Evolutionary conservation across 768 basidiomycete genomes (phyloP).

Genomic region (Imleria badia): DNA sequence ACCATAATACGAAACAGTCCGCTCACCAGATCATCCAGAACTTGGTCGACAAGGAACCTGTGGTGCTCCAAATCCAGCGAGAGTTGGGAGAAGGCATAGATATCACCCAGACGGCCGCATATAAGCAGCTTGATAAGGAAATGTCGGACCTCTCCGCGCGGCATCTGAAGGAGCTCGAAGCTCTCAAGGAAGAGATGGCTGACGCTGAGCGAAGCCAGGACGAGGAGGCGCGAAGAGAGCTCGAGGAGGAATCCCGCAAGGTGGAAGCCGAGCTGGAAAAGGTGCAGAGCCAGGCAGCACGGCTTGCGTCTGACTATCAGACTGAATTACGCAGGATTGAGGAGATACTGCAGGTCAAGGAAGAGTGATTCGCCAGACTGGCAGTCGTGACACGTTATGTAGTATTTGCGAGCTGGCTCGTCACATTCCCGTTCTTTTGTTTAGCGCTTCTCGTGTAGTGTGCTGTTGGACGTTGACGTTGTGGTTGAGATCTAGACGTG

Average conservation of each 20-base stretch:
- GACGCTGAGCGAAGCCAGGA: constrained; percentile 45
- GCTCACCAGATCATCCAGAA: constrained; percentile 45
- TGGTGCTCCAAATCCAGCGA: constrained; percentile 51
- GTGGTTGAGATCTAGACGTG: constrained; percentile 18
- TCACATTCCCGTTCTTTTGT: constrained; percentile 5
- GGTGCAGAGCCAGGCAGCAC: constrained; percentile 30
- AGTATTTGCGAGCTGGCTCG: constrained; percentile 24
- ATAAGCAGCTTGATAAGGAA: constrained; percentile 50
- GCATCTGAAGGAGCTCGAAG: constrained; percentile 47
- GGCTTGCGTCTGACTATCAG: constrained; percentile 35
- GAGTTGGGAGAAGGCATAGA: constrained; percentile 50
- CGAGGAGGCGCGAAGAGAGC: constrained; percentile 46
- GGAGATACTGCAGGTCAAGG: constrained; percentile 32
- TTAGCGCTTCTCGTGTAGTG: constrained; percentile 1
- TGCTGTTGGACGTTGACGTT: constrained; percentile 6
- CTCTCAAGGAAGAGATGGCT: constrained; percentile 46
- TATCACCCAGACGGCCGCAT: constrained; percentile 55
- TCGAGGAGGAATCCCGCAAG: constrained; percentile 39
- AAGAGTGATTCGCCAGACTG: constrained; percentile 17
- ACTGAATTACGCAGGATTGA: constrained; percentile 35
- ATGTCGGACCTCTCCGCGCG: constrained; percentile 45
- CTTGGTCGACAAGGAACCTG: constrained; percentile 41
- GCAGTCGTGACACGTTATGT: constrained; percentile 22
- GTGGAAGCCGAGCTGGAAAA: constrained; percentile 30
- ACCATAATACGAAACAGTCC: constrained; percentile 42